Conservation (phyloP, 441 rosid species). For the Mallotus repandus region DNA sequence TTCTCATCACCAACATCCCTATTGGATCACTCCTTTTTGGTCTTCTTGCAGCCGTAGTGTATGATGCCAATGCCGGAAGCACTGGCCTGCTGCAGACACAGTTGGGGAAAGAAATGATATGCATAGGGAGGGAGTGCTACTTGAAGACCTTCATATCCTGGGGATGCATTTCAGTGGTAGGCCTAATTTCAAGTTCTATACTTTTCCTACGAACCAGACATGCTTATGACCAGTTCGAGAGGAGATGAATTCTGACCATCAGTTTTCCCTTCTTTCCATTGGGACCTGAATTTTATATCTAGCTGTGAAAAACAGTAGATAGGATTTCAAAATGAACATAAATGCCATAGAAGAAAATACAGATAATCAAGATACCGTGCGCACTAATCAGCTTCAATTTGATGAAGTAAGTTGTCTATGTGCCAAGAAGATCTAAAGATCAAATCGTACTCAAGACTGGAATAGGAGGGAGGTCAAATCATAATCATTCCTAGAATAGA, state of each 20-base stretch:
- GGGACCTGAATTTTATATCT: not conserved
- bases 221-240: conserved; percentile 54
- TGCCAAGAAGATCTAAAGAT: not conserved
- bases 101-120: conserved; percentile 44
- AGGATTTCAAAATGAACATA: not conserved
- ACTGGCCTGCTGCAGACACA: conserved; percentile 19
- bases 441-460: not conserved
- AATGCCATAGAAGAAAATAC: not conserved
- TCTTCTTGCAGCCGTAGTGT: conserved; percentile 67
- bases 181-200: conserved; percentile 52
- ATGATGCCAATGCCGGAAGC: conserved; percentile 51
- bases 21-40: conserved; percentile 81
- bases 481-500: not conserved
- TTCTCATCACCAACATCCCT: conserved; percentile 84
- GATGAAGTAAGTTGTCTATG: not conserved
- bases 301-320: not conserved
- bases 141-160: conserved; percentile 55
- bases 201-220: conserved; percentile 63
- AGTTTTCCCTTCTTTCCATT: conserved; percentile 1
- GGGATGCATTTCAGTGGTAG: conserved; percentile 63
- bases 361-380: not conserved
- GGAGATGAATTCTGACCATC: conserved; percentile 25
- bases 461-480: not conserved
- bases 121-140: conserved; percentile 76
- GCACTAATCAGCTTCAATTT: not conserved